These are phyloP conservation scores for Paracoccidioides brasiliensis DNA, from an alignment of 2,329 filamentous ascomycete genomes.

Conservation along the genomic window DNA sequence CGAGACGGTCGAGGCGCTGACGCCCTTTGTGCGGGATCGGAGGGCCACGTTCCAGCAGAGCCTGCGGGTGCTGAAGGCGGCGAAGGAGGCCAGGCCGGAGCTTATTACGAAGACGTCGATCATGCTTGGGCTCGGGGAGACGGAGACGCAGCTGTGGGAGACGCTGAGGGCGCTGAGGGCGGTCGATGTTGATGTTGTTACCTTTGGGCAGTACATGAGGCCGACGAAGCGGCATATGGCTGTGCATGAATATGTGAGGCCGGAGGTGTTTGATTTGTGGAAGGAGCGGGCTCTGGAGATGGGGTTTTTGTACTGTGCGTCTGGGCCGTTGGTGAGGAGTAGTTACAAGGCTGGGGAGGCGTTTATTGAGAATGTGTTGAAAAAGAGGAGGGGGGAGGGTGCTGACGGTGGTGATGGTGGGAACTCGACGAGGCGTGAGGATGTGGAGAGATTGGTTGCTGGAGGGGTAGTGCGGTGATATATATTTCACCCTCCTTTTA, in stretches of 20 bases:
- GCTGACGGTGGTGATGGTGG: constrained; percentile 17
- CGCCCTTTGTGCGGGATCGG: constrained; percentile 78
- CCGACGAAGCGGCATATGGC: constrained; percentile 97
- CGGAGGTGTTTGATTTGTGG: constrained; percentile 85
- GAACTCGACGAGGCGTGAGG: constrained; percentile 12
- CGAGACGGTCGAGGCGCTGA: constrained; percentile 84
- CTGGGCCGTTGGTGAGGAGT: constrained; percentile 80
- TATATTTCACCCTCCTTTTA: not conserved
- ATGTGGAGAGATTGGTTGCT: constrained; percentile 9
- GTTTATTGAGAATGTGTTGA: constrained; percentile 95
- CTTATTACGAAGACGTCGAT: constrained; percentile 98
- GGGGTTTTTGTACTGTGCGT: constrained; percentile 94
- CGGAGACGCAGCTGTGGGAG: constrained; percentile 70
- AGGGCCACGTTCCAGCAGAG: constrained; percentile 82
- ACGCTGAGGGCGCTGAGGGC: constrained; percentile 68
- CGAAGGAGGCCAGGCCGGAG: constrained; percentile 60
- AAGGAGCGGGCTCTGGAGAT: constrained; percentile 77
- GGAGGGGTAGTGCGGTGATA: constrained; percentile 19
- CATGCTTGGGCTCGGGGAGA: constrained; percentile 92
- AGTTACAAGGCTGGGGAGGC: constrained; percentile 97
- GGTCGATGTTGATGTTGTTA: constrained; percentile 80
- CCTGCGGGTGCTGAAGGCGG: constrained; percentile 62
- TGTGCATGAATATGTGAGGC: constrained; percentile 88
- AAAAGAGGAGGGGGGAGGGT: constrained; percentile 48
- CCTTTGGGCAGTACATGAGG: constrained; percentile 99